A percentile compares a stretch with the other conserved stretches of the same genome.
phyloP scores from a whole-genome alignment of 2,329 filamentous ascomycete genomes.

The Fusarium domesticum region DNA sequence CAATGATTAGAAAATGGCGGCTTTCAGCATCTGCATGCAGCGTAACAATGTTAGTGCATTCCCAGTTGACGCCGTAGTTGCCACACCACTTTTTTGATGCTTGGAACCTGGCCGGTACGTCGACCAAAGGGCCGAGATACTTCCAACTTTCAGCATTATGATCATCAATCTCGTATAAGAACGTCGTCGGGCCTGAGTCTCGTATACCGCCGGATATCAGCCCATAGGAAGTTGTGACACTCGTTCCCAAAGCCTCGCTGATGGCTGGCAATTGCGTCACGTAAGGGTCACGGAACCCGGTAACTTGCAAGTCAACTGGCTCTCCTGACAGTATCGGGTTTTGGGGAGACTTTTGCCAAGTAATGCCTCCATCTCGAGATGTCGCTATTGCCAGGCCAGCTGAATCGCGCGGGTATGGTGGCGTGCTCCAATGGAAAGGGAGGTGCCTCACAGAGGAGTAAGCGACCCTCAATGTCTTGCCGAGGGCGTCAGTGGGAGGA shows the following conservation, averaged over 20 bases:
- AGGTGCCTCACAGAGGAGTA: constrained; percentile 33
- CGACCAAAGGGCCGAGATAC: constrained; percentile 41
- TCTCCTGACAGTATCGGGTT: constrained; percentile 30
- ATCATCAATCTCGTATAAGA: constrained; percentile 42
- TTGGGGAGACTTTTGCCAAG: constrained; percentile 27
- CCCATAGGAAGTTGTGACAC: constrained; percentile 37
- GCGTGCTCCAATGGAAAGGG: constrained; percentile 32
- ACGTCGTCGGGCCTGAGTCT: constrained; percentile 40
- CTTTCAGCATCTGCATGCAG: constrained; percentile 29
- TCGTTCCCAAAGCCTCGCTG: constrained; percentile 10
- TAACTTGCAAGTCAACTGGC: constrained; percentile 25
- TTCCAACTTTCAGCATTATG: constrained; percentile 40
- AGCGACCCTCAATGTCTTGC: constrained; percentile 32
- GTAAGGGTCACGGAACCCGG: constrained; percentile 33
- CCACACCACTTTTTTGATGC: constrained; percentile 43
- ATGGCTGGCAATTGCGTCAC: constrained; percentile 25
- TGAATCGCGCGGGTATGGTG: constrained; percentile 37
- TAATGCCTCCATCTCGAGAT: constrained; percentile 34
- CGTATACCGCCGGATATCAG: constrained; percentile 46
- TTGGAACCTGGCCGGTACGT: constrained; percentile 37
- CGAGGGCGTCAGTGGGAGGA: constrained; percentile 41
- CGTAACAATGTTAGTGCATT: constrained; percentile 44
- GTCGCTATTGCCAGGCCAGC: constrained; percentile 39
- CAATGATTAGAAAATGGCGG: constrained; percentile 42
- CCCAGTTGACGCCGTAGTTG: constrained; percentile 49